These are phyloP conservation scores for Coniochaeta sp. DNA, from an alignment of 2,329 filamentous ascomycete species.

Conservation along the genomic window DNA sequence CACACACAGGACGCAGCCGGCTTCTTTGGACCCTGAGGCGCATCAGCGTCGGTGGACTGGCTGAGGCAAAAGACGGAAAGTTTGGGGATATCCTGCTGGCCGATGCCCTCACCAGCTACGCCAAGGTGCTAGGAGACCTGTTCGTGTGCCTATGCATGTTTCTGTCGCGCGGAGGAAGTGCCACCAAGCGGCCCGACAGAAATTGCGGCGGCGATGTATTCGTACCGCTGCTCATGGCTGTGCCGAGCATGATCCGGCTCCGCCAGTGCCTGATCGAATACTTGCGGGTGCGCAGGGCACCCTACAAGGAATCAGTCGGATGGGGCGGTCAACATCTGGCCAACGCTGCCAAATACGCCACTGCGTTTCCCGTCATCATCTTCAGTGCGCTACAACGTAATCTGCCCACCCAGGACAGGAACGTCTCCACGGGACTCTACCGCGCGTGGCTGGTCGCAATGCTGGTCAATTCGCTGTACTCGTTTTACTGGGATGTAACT, in stretches of 20 bases:
- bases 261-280: conserved; percentile 91
- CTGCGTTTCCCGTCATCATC: conserved; percentile 84
- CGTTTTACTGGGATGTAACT: conserved; percentile 97
- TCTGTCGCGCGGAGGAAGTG: conserved; percentile 60
- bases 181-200: conserved; percentile 74
- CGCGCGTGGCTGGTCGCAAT: conserved; percentile 64
- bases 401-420: conserved; percentile 33
- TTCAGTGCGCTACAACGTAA: conserved; percentile 67
- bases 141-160: conserved; percentile 93
- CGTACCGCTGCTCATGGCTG: conserved; percentile 75
- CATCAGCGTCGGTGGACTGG: conserved; percentile 77
- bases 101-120: conserved; percentile 90
- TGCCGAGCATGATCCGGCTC: conserved; percentile 80
- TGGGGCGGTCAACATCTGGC: conserved; percentile 84
- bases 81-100: conserved; percentile 92
- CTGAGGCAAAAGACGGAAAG: conserved; percentile 79
- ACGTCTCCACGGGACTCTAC: conserved; percentile 37
- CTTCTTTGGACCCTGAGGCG: conserved; percentile 71
- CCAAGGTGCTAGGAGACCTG: conserved; percentile 83
- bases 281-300: conserved; percentile 56
- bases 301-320: conserved; percentile 48
- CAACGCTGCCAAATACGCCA: conserved; percentile 93
- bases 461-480: conserved; percentile 79
- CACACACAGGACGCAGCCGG: conserved; percentile 63
- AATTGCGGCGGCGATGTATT: conserved; percentile 71